Conservation (phyloP, 2,329 filamentous ascomycete genomes). For the Paraphoma sp. region DNA sequence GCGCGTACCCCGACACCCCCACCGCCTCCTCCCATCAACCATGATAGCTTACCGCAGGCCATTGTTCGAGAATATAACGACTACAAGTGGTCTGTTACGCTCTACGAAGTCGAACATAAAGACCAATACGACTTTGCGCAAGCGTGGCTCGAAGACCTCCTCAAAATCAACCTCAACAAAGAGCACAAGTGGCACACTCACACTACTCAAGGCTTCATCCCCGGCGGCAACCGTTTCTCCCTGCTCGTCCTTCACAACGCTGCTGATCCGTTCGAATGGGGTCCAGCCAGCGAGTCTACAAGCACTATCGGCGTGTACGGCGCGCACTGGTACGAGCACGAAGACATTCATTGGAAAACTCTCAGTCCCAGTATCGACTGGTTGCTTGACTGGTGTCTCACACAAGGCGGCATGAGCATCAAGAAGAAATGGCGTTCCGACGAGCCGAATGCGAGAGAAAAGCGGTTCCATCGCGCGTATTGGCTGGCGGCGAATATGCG, state of each 20-base stretch:
- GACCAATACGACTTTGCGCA: constrained; percentile 9
- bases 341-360: constrained; percentile 37
- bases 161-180: not conserved
- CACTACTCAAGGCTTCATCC: constrained; percentile 31
- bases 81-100: constrained; percentile 31
- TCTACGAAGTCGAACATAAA: constrained; percentile 22
- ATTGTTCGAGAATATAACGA: constrained; percentile 26
- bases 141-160: constrained; percentile 13
- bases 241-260: constrained; percentile 41
- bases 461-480: constrained; percentile 38
- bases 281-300: constrained; percentile 2
- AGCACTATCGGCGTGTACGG: constrained; percentile 35
- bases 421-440: constrained; percentile 20
- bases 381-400: constrained; percentile 1
- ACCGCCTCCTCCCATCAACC: not conserved
- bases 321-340: constrained; percentile 16
- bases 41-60: constrained; percentile 11
- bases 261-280: constrained; percentile 23
- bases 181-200: constrained; percentile 18
- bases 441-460: constrained; percentile 18
- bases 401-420: constrained; percentile 2
- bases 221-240: constrained; percentile 16
- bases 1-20: not conserved
- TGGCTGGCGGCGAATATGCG: constrained; percentile 32
- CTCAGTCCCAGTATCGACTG: constrained; percentile 9